Percentiles rank a stretch among this genome's conserved stretches.
Conservation (phyloP, 495 filamentous ascomycete species). For the Xylaria acuta region DNA sequence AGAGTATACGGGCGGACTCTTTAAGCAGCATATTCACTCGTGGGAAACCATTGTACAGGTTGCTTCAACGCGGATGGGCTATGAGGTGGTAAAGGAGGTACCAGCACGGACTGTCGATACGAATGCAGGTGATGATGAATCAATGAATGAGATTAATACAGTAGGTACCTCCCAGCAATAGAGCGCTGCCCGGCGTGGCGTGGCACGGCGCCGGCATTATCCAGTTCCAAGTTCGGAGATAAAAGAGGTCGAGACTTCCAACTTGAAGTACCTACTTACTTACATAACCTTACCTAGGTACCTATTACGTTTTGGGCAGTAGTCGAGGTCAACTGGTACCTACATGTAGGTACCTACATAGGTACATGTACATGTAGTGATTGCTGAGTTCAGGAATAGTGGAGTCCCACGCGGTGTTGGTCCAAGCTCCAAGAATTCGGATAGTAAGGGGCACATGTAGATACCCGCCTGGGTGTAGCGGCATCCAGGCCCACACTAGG, state of each 20-base stretch:
- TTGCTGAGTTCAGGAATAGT: not conserved
- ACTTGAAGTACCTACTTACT: no score
- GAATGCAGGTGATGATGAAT: not conserved
- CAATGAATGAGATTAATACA: constrained; percentile 2
- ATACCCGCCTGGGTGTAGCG: not conserved
- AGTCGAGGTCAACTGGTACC: not conserved
- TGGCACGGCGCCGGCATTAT: not conserved
- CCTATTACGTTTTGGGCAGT: not conserved
- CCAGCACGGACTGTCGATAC: not conserved
- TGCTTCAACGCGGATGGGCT: not conserved
- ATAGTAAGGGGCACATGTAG: not conserved
- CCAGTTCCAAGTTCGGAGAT: not conserved
- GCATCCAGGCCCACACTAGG: not conserved
- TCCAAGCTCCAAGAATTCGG: not conserved
- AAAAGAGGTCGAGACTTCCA: not conserved
- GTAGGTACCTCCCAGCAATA: not conserved
- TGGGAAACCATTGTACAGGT: constrained; percentile 27
- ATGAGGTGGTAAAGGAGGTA: not conserved
- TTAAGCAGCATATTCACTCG: constrained; percentile 44
- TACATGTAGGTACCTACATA: no score
- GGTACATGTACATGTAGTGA: no score
- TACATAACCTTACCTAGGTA: not conserved
- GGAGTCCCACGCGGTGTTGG: not conserved
- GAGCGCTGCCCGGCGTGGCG: not conserved
- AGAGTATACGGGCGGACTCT: constrained; percentile 41